Percentiles rank a stretch among this genome's conserved stretches.
phyloP scores from a whole-genome alignment of 2,329 filamentous ascomycete species.

The Colletotrichum phormii region DNA sequence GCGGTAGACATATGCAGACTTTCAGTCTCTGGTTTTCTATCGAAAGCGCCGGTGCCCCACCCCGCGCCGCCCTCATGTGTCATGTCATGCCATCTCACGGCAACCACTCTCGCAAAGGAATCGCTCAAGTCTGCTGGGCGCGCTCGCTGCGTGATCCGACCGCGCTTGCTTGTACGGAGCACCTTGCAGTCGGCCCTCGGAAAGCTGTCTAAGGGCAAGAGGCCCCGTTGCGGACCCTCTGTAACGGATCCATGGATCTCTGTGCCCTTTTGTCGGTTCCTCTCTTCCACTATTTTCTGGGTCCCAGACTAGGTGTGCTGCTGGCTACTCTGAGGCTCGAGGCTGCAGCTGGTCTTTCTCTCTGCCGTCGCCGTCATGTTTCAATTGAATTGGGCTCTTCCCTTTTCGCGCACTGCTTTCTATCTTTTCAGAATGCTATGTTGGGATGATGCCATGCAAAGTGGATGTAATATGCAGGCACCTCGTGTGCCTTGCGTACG shows the following conservation, averaged over 20 bases:
- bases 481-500: not conserved
- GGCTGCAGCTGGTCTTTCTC: not conserved
- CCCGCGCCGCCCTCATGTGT: conserved; percentile 2
- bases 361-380: not conserved
- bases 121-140: not conserved
- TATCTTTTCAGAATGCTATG: not conserved
- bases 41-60: not conserved
- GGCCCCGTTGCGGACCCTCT: not conserved
- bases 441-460: not conserved
- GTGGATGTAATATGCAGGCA: not conserved
- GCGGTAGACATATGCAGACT: too few relatives aligned
- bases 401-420: not conserved
- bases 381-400: not conserved
- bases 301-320: not conserved
- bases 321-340: not conserved
- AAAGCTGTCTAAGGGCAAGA: not conserved
- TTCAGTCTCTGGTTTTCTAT: not conserved
- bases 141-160: not conserved
- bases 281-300: conserved; percentile 4
- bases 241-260: not conserved
- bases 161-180: not conserved
- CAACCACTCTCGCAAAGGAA: not conserved
- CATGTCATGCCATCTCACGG: conserved; percentile 15
- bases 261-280: conserved; percentile 1
- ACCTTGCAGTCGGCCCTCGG: not conserved